Evolutionary conservation across 2,329 filamentous ascomycete species (phyloP).

Genomic region (Ascochyta clinopodiicola): DNA sequence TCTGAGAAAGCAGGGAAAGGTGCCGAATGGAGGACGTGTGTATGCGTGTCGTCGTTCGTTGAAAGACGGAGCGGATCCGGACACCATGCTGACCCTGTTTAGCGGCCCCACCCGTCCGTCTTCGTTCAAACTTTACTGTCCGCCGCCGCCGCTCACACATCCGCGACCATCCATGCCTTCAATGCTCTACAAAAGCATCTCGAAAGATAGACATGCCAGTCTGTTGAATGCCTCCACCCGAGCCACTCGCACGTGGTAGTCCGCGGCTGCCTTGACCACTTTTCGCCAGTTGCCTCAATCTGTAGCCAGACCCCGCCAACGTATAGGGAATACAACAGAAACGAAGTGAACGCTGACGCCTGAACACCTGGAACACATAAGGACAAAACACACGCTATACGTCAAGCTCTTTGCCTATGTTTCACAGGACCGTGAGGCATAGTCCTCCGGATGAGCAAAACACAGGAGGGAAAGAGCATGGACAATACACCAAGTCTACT

Average conservation of each 20-base stretch:
- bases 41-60: too few relatives aligned
- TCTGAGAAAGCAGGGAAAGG: too few relatives aligned
- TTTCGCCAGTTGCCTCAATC: background rate
- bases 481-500: too few relatives aligned
- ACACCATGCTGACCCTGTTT: background rate
- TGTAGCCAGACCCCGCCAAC: background rate
- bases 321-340: background rate
- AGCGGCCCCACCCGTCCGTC: background rate
- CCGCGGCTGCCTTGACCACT: background rate
- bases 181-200: background rate
- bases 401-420: background rate
- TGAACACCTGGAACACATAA: background rate
- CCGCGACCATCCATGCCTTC: background rate
- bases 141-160: background rate
- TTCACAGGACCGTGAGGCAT: too few relatives aligned
- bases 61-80: too few relatives aligned
- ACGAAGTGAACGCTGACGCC: background rate
- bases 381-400: background rate
- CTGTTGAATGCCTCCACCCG: background rate
- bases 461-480: too few relatives aligned
- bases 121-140: background rate
- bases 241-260: background rate
- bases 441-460: too few relatives aligned
- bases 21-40: too few relatives aligned
- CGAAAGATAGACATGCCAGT: background rate